These are phyloP conservation scores for Malus fusca DNA, from an alignment of 306 rosid genomes.

Conservation along the genomic window DNA sequence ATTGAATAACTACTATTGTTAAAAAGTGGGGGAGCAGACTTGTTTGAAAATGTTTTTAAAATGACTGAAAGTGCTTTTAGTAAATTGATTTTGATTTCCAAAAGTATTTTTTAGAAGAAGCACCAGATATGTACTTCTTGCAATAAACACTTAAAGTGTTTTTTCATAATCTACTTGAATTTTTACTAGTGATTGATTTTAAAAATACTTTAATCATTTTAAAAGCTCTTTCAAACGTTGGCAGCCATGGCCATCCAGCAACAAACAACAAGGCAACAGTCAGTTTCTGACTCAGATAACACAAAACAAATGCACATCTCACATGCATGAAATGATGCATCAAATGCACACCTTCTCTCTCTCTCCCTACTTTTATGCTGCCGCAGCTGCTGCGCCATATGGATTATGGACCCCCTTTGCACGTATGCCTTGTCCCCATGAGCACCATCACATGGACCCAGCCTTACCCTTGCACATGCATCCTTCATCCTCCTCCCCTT, in stretches of 20 bases:
- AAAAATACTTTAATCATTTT: accelerated
- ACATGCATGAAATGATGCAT: not conserved
- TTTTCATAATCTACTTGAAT: accelerated
- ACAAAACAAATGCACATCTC: not conserved
- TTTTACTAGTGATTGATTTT: too few relatives aligned
- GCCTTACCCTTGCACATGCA: not conserved
- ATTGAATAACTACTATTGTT: too few relatives aligned
- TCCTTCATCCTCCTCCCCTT: not conserved
- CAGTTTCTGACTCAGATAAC: conserved; percentile 9
- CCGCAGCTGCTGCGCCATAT: not conserved
- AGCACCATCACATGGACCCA: conserved; percentile 12
- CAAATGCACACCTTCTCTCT: not conserved
- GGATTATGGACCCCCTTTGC: conserved; percentile 1
- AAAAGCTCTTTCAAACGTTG: not conserved
- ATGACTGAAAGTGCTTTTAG: too few relatives aligned
- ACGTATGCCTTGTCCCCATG: conserved; percentile 17
- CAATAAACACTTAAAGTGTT: accelerated
- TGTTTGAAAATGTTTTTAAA: too few relatives aligned
- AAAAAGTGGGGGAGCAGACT: too few relatives aligned
- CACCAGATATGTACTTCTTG: accelerated
- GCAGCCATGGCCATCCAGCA: conserved; percentile 14
- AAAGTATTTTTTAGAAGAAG: too few relatives aligned
- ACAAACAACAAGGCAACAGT: not conserved
- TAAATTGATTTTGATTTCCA: too few relatives aligned
- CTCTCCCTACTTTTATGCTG: not conserved